These are phyloP conservation scores for Collybia sordida DNA, from an alignment of 768 basidiomycete species.

Conservation along the genomic window DNA sequence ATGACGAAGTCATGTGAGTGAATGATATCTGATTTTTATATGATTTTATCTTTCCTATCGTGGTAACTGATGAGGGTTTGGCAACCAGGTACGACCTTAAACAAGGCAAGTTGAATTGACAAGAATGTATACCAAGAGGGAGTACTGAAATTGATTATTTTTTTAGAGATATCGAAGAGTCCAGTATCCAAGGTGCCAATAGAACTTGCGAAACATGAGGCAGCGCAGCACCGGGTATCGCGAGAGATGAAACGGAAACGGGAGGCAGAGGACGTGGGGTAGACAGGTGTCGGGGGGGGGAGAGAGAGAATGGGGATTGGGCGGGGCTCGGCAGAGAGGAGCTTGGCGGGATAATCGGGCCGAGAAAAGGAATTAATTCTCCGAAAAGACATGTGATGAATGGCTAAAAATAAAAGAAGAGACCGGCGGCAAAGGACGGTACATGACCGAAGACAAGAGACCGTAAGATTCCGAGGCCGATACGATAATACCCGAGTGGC, in stretches of 20 bases:
- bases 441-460: too few relatives aligned
- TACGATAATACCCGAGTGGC: too few relatives aligned
- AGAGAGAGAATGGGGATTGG: not conserved
- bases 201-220: slow-evolving; percentile 89
- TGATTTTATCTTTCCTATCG: slow-evolving; percentile 5
- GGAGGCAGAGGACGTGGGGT: slow-evolving; percentile 76
- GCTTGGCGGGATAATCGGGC: not conserved
- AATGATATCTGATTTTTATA: slow-evolving; percentile 14
- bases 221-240: slow-evolving; percentile 88
- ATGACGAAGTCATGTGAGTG: slow-evolving; percentile 94
- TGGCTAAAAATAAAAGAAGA: too few relatives aligned
- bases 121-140: too few relatives aligned
- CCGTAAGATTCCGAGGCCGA: too few relatives aligned
- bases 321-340: slow-evolving; percentile 1
- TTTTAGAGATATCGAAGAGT: slow-evolving; percentile 86
- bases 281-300: slow-evolving; percentile 4
- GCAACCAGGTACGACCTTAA: slow-evolving; percentile 86
- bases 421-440: too few relatives aligned
- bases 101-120: slow-evolving; percentile 57
- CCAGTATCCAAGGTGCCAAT: slow-evolving; percentile 87
- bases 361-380: too few relatives aligned
- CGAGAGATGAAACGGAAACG: slow-evolving; percentile 95
- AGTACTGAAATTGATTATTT: slow-evolving; percentile 8
- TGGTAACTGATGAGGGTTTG: slow-evolving; percentile 4
- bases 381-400: too few relatives aligned